phyloP scores from a whole-genome alignment of 768 basidiomycete species.

The Mycena metata region DNA sequence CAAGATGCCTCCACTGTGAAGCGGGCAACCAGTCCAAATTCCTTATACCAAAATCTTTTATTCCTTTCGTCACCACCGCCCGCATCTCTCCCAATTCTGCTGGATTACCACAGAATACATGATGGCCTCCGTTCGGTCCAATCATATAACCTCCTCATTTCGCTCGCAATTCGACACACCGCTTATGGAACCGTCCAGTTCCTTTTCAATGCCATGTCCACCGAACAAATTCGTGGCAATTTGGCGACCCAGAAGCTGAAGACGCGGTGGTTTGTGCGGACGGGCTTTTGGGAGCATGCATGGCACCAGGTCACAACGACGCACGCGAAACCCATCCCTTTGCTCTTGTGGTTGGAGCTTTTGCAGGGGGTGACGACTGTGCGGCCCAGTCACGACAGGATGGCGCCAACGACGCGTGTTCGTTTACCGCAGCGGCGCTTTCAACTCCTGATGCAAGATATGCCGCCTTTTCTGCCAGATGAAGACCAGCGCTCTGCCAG shows the following conservation, averaged over 20 bases:
- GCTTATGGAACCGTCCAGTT: constrained; percentile 60
- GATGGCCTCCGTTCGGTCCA: constrained; percentile 54
- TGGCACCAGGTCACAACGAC: constrained; percentile 59
- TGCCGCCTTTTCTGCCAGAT: constrained; percentile 52
- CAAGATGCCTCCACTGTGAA: constrained; percentile 3
- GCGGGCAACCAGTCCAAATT: constrained; percentile 46
- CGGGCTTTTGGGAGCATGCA: constrained; percentile 70
- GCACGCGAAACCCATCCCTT: constrained; percentile 39
- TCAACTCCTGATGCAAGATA: constrained; percentile 56
- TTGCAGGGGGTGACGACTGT: constrained; percentile 54
- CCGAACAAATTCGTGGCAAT: constrained; percentile 57
- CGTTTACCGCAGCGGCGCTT: constrained; percentile 46
- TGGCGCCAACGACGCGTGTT: constrained; percentile 16
- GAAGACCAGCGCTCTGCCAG: constrained; percentile 54
- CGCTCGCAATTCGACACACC: constrained; percentile 64
- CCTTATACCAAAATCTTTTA: constrained; percentile 60
- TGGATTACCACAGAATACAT: constrained; percentile 64
- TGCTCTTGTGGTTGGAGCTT: constrained; percentile 72
- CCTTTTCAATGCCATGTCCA: constrained; percentile 64
- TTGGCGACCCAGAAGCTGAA: constrained; percentile 69
- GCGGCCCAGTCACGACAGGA: not conserved
- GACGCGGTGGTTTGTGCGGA: constrained; percentile 68
- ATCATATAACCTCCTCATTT: constrained; percentile 62
- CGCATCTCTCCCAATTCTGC: constrained; percentile 51
- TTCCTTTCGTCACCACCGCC: constrained; percentile 50